Evolutionary conservation across 352 stramenopile genomes (phyloP), one percentile per base, ranked within the genome.

Genomic region (Phytophthora syringae): DNA sequence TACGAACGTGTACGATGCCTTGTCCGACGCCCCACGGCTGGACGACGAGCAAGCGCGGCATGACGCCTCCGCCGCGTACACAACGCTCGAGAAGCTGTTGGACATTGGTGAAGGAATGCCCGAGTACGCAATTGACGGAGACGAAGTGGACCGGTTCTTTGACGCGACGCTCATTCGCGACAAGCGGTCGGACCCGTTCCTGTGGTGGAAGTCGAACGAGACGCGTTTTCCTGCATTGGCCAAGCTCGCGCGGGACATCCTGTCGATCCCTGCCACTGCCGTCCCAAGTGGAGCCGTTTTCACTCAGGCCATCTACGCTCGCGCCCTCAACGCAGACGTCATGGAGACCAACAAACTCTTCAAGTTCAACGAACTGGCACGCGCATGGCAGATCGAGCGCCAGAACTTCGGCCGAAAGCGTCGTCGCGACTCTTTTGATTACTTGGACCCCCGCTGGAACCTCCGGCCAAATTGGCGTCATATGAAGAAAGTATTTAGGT

Each of bases 401-500:
- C 82, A 87, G 61, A 87, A 84, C 65, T 90, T 93, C 52, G 84
- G 77, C 1, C 77, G 82, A 36, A 93, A 93, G 64, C 84, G 84
- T 30, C 78, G 84, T 57, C 82, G 82, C 30, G 82, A 91, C 63
- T 90, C 84, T 65, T 93, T 93, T 67, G 82, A 90, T 42, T 91
- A 88, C 64, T 72, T 81, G 59, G 84, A 93, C 62, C 74, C 7
- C 67, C 79, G 16, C 62, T 91, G 51, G 82, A 91, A 34, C 72
- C 77, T 12, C 72, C 80, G 30, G 56, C 66, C 50, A 91, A 90
- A 70, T 67, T 90, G 64, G 53, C 82, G 60, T 79, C 84, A 72
- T 91, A 90, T 86, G 84, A 93, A 87, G 84, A 93, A 85, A 93
- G 84, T 90, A 93, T 93, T 90, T 93, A 93, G 82, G 67, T 68